phyloP scores from a whole-genome alignment of 2,329 filamentous ascomycete species.

The Fusarium paranaense region DNA sequence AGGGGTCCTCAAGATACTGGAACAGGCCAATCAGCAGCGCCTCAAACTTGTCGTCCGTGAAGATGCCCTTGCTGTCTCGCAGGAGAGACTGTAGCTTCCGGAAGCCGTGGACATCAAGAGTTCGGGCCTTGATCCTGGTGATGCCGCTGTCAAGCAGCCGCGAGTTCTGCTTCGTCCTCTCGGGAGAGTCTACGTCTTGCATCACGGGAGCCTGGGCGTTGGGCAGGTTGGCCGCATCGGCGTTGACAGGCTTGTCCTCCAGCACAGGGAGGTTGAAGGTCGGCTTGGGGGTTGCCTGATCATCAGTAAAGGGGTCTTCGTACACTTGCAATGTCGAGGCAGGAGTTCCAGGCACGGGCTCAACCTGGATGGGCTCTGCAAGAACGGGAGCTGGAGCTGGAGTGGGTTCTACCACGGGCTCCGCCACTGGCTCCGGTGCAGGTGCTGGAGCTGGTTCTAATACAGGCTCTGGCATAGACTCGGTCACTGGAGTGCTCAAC shows the following conservation, averaged over 20 bases:
- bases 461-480: constrained; percentile 14
- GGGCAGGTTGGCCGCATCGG: constrained; percentile 56
- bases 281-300: constrained; percentile 60
- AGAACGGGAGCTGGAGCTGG: background rate
- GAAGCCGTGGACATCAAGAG: constrained; percentile 85
- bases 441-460: constrained; percentile 19
- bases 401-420: constrained; percentile 1
- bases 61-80: constrained; percentile 72
- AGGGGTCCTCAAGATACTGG: constrained; percentile 75
- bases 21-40: constrained; percentile 76
- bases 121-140: constrained; percentile 75
- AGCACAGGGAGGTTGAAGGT: constrained; percentile 63
- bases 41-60: constrained; percentile 76
- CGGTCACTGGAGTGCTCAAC: constrained; percentile 22
- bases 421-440: constrained; percentile 3
- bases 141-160: constrained; percentile 81
- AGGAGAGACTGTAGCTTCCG: constrained; percentile 81
- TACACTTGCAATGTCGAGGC: constrained; percentile 63
- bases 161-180: constrained; percentile 67
- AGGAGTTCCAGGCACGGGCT: constrained; percentile 22
- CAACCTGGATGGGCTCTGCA: constrained; percentile 7
- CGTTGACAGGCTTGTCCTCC: constrained; percentile 71
- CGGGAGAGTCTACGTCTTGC: constrained; percentile 48
- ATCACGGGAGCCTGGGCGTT: constrained; percentile 34
- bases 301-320: constrained; percentile 69